Evolutionary conservation across 306 rosid species (phyloP).

Genomic region (Ormosia emarginata): DNA sequence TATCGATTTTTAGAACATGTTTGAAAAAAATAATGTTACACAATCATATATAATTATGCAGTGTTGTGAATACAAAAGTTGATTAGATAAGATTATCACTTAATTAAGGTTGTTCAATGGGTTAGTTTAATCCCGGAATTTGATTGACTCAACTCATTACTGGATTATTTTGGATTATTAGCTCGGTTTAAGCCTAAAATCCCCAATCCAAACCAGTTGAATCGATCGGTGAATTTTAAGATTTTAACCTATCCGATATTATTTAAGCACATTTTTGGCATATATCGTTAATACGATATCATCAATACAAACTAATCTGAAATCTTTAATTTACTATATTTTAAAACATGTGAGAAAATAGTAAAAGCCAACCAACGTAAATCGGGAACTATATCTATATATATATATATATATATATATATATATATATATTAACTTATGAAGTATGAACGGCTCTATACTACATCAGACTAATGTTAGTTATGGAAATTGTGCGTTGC

Average conservation of each 20-base stretch:
- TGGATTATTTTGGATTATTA: neutral
- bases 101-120: neutral
- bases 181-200: neutral
- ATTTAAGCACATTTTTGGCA: no score
- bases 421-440: no score
- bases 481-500: no score
- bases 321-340: neutral
- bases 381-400: neutral
- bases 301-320: neutral
- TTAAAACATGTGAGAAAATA: neutral
- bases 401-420: no score
- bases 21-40: neutral
- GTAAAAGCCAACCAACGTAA: neutral
- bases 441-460: no score
- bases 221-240: neutral
- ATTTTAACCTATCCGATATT: neutral
- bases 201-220: neutral
- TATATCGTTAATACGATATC: no score
- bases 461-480: no score
- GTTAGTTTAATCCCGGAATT: no score
- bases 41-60: neutral
- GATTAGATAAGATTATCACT: neutral
- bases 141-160: neutral
- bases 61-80: neutral
- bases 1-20: neutral